phyloP scores from a whole-genome alignment of 371 early-diverging fungal species.

The Rhizopus sp. region DNA sequence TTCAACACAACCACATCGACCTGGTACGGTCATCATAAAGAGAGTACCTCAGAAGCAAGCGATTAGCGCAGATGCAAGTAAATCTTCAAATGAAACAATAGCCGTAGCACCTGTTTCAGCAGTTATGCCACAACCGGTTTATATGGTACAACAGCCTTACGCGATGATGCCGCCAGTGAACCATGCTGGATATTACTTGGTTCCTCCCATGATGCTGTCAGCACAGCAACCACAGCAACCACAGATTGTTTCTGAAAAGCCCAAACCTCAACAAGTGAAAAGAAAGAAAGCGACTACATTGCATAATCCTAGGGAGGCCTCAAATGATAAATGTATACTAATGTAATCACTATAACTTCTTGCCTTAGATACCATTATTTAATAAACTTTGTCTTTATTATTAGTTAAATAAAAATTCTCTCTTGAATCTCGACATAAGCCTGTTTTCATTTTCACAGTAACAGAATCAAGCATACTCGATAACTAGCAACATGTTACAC shows the following conservation, averaged over 20 bases:
- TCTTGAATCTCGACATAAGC: too few relatives aligned
- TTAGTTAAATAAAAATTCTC: too few relatives aligned
- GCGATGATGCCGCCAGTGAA: not conserved
- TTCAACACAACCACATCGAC: not conserved
- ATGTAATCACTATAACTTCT: conserved; percentile 17
- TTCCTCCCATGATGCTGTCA: not conserved
- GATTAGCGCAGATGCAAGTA: too few relatives aligned
- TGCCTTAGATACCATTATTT: conserved; percentile 12
- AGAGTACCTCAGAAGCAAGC: not conserved
- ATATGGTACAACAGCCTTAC: conserved; percentile 11
- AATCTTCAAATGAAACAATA: not conserved
- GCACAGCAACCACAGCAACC: not conserved
- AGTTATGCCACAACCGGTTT: conserved; percentile 3
- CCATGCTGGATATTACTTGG: not conserved
- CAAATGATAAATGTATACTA: conserved; percentile 26
- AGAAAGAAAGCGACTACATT: not conserved
- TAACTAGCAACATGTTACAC: conserved; percentile 12
- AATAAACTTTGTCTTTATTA: not conserved
- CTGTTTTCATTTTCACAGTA: conserved; percentile 1
- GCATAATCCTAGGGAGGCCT: conserved; percentile 19
- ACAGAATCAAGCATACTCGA: conserved; percentile 22
- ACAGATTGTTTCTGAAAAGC: not conserved
- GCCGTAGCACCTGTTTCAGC: not conserved
- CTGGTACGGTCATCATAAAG: not conserved
- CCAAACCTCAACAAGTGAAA: not conserved